Percentiles rank a stretch among this genome's conserved stretches.
These are phyloP conservation scores for Curvularia hawaiiensis DNA, from an alignment of 2,329 filamentous ascomycete genomes.

Conservation along the genomic window DNA sequence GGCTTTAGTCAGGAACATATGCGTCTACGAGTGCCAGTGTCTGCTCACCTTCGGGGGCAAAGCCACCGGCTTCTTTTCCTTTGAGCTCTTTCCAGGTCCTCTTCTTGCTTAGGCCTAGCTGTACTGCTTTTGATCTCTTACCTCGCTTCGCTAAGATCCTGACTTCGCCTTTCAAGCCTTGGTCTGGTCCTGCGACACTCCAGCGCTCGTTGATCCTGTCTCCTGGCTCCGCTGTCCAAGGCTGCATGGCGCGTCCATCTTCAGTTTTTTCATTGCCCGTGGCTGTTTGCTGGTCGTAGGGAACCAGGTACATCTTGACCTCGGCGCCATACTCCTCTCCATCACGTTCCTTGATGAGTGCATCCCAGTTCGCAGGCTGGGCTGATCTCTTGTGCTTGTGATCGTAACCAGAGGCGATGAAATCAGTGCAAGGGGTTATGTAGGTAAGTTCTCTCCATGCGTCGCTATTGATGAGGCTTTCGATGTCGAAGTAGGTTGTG, in stretches of 20 bases:
- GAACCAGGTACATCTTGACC: slow-evolving; percentile 43
- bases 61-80: slow-evolving; percentile 27
- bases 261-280: slow-evolving; percentile 22
- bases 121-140: slow-evolving; percentile 29
- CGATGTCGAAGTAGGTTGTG: slow-evolving; percentile 44
- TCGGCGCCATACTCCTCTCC: slow-evolving; percentile 36
- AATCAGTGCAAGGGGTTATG: slow-evolving; percentile 42
- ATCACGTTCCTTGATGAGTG: slow-evolving; percentile 38
- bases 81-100: slow-evolving; percentile 42
- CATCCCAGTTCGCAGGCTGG: slow-evolving; percentile 41
- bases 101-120: slow-evolving; percentile 35
- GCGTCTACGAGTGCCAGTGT: background rate
- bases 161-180: slow-evolving; percentile 41
- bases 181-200: slow-evolving; percentile 35
- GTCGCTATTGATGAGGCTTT: slow-evolving; percentile 37
- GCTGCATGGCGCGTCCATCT: slow-evolving; percentile 28
- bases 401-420: slow-evolving; percentile 43
- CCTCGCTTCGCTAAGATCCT: slow-evolving; percentile 40
- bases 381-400: slow-evolving; percentile 32
- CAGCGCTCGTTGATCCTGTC: slow-evolving; percentile 38
- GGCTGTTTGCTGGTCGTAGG: slow-evolving; percentile 20
- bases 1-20: slow-evolving; percentile 1
- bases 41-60: slow-evolving; percentile 34
- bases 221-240: slow-evolving; percentile 39
- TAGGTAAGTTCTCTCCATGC: slow-evolving; percentile 43